These are phyloP conservation scores for Aspergillus olivimuriae DNA, from an alignment of 495 filamentous ascomycete species.

Conservation along the genomic window DNA sequence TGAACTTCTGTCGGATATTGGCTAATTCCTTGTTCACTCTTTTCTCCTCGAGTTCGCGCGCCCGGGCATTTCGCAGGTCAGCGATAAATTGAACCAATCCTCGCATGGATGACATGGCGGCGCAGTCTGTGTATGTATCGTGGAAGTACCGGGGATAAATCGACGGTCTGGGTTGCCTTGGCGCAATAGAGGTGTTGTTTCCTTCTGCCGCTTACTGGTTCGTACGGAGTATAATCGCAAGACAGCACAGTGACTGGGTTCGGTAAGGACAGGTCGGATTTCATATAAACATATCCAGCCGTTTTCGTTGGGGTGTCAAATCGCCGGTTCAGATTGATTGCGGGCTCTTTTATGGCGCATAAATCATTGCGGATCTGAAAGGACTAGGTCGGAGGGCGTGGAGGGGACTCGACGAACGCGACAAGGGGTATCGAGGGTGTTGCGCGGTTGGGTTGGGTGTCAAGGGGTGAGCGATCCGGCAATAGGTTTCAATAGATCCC, in stretches of 20 bases:
- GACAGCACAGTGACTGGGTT: too few relatives aligned
- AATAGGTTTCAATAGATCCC: background rate
- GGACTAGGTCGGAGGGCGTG: background rate
- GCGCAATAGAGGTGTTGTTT: too few relatives aligned
- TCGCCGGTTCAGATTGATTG: background rate
- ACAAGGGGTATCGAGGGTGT: background rate
- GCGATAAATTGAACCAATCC: slow-evolving; percentile 98
- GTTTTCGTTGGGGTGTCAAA: background rate
- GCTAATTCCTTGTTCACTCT: slow-evolving; percentile 98
- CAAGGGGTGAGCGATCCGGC: too few relatives aligned
- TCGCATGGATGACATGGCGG: slow-evolving; percentile 63
- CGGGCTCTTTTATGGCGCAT: background rate
- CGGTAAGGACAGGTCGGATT: background rate
- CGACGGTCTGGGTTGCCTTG: too few relatives aligned
- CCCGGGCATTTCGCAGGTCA: slow-evolving; percentile 89
- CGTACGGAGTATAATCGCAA: too few relatives aligned
- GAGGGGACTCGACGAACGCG: background rate
- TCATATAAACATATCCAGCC: background rate
- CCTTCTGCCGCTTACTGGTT: too few relatives aligned
- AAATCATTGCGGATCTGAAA: background rate
- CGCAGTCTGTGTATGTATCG: background rate
- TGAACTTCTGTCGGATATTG: slow-evolving; percentile 78
- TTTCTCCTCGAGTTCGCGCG: slow-evolving; percentile 96
- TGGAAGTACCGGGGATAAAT: too few relatives aligned
- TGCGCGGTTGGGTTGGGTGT: too few relatives aligned